A percentile compares a stretch with the other conserved stretches of the same genome.
Evolutionary conservation across 805 yeast genomes (phyloP).

Genomic region (Candida suzukii): DNA sequence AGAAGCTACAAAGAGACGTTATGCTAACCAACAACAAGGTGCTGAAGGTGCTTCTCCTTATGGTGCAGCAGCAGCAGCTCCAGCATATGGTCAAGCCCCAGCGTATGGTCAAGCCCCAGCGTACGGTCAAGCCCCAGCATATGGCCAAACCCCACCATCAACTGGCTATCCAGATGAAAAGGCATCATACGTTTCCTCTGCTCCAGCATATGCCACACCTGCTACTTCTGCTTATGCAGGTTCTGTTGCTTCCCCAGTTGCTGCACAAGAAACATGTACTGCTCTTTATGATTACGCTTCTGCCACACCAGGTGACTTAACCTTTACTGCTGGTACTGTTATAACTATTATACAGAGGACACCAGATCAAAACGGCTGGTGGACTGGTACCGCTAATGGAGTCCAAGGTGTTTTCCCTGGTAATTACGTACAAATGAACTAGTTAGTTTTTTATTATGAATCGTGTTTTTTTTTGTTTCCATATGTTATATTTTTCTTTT

Average conservation of each 20-base stretch:
- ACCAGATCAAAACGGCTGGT: slow-evolving; percentile 89
- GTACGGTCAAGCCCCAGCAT: slow-evolving; percentile 26
- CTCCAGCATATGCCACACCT: slow-evolving; percentile 15
- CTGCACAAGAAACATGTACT: slow-evolving; percentile 59
- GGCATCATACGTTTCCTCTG: slow-evolving; percentile 16
- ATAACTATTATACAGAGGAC: slow-evolving; percentile 81
- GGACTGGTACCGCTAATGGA: slow-evolving; percentile 89
- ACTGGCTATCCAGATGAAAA: slow-evolving; percentile 19
- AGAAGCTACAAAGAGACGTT: slow-evolving; percentile 76
- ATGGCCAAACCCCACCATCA: slow-evolving; percentile 17
- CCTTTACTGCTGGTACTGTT: slow-evolving; percentile 81
- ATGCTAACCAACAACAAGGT: slow-evolving; percentile 37
- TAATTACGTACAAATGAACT: slow-evolving; percentile 78
- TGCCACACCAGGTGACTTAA: slow-evolving; percentile 87
- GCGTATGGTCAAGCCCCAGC: slow-evolving; percentile 23
- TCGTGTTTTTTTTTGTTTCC: neutral
- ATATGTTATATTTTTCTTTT: too few species aligned
- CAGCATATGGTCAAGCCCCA: slow-evolving; percentile 24
- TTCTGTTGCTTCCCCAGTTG: slow-evolving; percentile 19
- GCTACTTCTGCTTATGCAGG: slow-evolving; percentile 16
- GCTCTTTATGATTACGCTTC: slow-evolving; percentile 90
- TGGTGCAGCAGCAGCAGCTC: slow-evolving; percentile 28
- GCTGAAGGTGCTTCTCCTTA: slow-evolving; percentile 27
- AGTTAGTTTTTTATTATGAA: slow-evolving; percentile 1
- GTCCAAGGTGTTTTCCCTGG: slow-evolving; percentile 93